Conservation (phyloP, 768 basidiomycete genomes). For the Mycena olivaceomarginata region DNA sequence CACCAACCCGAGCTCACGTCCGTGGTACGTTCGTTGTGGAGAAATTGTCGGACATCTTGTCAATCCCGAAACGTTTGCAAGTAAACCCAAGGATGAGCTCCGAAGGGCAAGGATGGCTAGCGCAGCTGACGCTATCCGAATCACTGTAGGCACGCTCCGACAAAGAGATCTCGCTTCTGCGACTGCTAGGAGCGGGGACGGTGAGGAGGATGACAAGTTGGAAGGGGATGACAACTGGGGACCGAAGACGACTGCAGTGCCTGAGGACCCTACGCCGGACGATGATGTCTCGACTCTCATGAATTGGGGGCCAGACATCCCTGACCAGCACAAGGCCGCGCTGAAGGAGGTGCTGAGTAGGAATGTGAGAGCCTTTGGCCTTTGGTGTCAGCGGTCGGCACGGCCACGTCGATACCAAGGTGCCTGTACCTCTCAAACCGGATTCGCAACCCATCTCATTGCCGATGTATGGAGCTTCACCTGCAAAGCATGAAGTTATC, state of each 20-base stretch:
- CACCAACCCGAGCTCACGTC: conserved; percentile 38
- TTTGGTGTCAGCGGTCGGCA: conserved; percentile 48
- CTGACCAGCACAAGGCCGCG: neutral
- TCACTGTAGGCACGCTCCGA: neutral
- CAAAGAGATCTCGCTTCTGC: neutral
- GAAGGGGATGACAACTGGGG: neutral
- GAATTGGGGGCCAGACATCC: neutral
- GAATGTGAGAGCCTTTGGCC: conserved; percentile 43
- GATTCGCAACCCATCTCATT: no score
- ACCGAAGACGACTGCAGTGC: neutral
- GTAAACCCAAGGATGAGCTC: no score
- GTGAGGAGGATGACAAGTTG: neutral
- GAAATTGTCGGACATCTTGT: no score
- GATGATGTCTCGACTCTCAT: neutral
- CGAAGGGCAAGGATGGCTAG: neutral
- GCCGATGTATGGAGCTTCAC: no score
- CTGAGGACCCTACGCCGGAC: neutral
- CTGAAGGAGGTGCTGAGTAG: conserved; percentile 28
- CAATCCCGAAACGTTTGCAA: no score
- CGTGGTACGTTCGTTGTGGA: neutral
- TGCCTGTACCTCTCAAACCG: conserved; percentile 26
- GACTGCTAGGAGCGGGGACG: no score
- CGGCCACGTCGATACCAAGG: conserved; percentile 44
- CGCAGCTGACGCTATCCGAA: neutral
- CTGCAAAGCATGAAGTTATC: no score